A percentile compares a stretch with the other conserved stretches of the same genome.
These are phyloP conservation scores for Kokia cookei DNA, from an alignment of 441 rosid species.

Conservation along the genomic window DNA sequence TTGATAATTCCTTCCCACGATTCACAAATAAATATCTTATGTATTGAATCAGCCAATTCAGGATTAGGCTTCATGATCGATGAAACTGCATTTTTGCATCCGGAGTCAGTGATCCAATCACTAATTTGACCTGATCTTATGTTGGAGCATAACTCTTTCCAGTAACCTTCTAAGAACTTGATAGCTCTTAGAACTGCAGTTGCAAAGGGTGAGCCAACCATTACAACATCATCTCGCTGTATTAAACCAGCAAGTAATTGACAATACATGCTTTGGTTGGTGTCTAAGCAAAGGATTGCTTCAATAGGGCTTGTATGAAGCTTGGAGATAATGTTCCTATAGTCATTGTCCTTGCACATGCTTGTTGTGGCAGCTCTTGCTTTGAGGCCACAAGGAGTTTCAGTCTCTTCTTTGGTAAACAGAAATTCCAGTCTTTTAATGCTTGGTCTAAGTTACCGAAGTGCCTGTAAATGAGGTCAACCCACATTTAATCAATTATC, in stretches of 20 bases:
- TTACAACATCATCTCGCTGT: constrained; percentile 52
- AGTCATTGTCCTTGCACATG: constrained; percentile 20
- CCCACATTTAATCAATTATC: too few species aligned
- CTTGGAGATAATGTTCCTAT: constrained; percentile 52
- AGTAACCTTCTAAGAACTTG: constrained; percentile 14
- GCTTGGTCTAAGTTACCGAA: constrained; percentile 44
- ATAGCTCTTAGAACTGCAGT: constrained; percentile 63
- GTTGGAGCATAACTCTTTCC: neutral
- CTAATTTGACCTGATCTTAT: neutral
- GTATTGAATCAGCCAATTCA: neutral
- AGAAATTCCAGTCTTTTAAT: constrained; percentile 58
- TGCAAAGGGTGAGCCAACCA: constrained; percentile 69
- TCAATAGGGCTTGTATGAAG: constrained; percentile 60
- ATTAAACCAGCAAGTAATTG: constrained; percentile 68
- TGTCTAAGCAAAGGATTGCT: constrained; percentile 57
- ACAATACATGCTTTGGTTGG: constrained; percentile 62
- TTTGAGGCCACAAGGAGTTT: constrained; percentile 58
- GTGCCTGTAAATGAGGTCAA: constrained; percentile 33
- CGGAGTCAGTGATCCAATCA: neutral
- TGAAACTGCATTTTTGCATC: neutral
- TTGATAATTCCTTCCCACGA: neutral
- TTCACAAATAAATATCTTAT: neutral
- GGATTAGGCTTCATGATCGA: neutral
- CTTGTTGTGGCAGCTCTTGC: neutral
- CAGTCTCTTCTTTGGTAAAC: constrained; percentile 53